Evolutionary conservation across 2,329 filamentous ascomycete species (phyloP), one percentile per base, ranked within the genome.

Genomic region (Sporothrix brunneoviolacea): DNA sequence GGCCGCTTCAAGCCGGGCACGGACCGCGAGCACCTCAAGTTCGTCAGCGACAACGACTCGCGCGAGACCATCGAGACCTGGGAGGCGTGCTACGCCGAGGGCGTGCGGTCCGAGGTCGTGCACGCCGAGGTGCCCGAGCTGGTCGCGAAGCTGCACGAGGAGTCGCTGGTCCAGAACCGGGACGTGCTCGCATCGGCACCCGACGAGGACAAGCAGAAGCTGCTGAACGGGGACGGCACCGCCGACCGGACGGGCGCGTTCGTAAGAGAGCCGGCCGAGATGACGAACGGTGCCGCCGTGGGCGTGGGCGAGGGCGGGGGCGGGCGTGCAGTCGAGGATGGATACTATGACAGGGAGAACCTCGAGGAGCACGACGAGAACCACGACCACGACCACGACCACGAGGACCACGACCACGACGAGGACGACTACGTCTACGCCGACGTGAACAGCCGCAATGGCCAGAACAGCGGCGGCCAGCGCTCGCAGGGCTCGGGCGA

Each of bases 31-130:
- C 93, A 97, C 63, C 78, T 88, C 57, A 76, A 75, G 2, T 96
- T 95, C 59, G 83, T 95, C 19, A 79, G 82, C 42, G 88, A 94
- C 65, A 95, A 95, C 61, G 83, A 95, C 63, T 84, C 86, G 1
- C 84, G 91, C 28, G 93, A 97, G 71, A 96, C 91, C 0, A 95
- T 88, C 57, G 91, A 97, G 69, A 87, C 86, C 0, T 97, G 91
- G 89, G 90, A 96, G 66, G 88, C 90, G 0, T 96, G 91, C 64
- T 80, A 86, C 36, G 82, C 89, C 0, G 91, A 97, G 65, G 91
- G 91, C 12, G 88, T 95, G 0, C 82, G 93, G 2, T 69, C 75
- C 13, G 78, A 83, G 50, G 77, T 81, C 24, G 88, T 96, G 1
- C 71, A 77, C 9, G 77, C 82, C 21, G 85, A 94, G 60, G 73